Conservation (phyloP, 306 rosid species). For the Rubus parviflorus region DNA sequence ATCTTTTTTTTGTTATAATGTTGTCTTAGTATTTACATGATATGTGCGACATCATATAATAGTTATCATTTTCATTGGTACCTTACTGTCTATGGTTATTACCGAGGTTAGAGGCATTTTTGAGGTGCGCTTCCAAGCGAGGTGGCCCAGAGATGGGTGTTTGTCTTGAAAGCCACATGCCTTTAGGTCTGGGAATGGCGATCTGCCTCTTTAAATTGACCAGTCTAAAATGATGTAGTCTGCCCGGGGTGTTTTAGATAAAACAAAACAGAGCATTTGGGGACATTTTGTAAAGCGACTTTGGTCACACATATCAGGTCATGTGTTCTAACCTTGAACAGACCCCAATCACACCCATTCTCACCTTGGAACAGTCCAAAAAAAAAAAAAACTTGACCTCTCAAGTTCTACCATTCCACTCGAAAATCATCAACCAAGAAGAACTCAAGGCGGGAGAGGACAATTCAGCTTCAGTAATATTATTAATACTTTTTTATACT, state of each 20-base stretch:
- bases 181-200: neutral
- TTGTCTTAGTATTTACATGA: neutral
- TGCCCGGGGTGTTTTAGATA: neutral
- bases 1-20: neutral
- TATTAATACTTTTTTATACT: neutral
- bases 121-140: neutral
- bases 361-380: neutral
- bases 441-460: neutral
- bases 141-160: neutral
- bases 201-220: neutral
- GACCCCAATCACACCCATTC: too few species aligned
- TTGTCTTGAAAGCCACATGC: neutral
- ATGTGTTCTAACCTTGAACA: neutral
- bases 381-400: too few species aligned
- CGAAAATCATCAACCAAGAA: neutral
- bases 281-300: neutral
- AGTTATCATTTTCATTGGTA: neutral
- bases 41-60: neutral
- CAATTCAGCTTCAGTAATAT: neutral
- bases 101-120: neutral
- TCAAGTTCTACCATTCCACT: neutral
- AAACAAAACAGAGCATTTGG: neutral
- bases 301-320: neutral
- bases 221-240: neutral
- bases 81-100: neutral